Percentiles rank a stretch among this genome's conserved stretches.
phyloP scores from a whole-genome alignment of 768 basidiomycete genomes.

The Serendipita sp. region DNA sequence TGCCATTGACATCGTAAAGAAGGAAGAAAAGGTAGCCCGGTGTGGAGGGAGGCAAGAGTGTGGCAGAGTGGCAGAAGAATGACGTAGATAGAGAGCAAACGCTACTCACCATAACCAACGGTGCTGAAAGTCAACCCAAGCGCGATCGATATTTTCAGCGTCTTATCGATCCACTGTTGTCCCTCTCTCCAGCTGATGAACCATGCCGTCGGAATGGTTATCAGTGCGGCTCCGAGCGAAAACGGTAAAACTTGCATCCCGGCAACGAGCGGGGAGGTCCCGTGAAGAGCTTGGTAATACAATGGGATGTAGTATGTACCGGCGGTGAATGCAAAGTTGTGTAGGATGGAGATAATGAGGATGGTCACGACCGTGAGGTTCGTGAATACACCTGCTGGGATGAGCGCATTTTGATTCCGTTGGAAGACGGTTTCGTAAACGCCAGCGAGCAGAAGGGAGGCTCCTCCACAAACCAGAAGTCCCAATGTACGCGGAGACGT shows the following conservation, averaged over 20 bases:
- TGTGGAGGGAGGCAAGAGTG: not conserved
- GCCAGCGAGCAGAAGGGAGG: slow-evolving; percentile 40
- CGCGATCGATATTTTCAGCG: not conserved
- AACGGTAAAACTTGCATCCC: slow-evolving; percentile 67
- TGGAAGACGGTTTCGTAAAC: slow-evolving; percentile 36
- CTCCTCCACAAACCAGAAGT: slow-evolving; percentile 39
- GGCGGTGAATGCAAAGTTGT: slow-evolving; percentile 69
- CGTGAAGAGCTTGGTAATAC: slow-evolving; percentile 64
- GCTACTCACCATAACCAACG: not conserved
- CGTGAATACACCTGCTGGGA: slow-evolving; percentile 47
- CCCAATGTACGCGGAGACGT: slow-evolving; percentile 40
- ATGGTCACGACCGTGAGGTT: slow-evolving; percentile 47
- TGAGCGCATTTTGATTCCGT: slow-evolving; percentile 53
- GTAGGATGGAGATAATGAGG: slow-evolving; percentile 56
- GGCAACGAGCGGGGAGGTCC: slow-evolving; percentile 52
- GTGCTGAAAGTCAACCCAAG: not conserved
- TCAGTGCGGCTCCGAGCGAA: slow-evolving; percentile 68
- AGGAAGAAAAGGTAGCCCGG: not conserved
- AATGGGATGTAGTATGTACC: slow-evolving; percentile 77
- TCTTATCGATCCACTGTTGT: not conserved
- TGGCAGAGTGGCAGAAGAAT: not conserved
- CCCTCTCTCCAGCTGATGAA: slow-evolving; percentile 41
- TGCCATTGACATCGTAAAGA: no score
- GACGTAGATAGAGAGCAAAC: not conserved
- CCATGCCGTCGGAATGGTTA: slow-evolving; percentile 79